phyloP scores from a whole-genome alignment of 1,139 yeast genomes.

The Nadsonia starkeyi-henricii region DNA sequence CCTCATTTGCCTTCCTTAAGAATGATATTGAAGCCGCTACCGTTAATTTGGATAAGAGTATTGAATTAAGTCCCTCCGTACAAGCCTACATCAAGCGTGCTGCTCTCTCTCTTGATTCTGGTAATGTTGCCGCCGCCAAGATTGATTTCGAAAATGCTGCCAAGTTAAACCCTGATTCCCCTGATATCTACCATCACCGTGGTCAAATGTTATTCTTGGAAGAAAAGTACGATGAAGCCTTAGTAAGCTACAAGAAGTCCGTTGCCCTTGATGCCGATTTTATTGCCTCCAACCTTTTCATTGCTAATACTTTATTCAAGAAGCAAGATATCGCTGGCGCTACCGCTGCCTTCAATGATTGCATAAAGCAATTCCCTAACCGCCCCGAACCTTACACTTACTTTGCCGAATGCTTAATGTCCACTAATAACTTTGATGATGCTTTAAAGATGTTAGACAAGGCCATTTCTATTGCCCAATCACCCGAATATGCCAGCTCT shows the following conservation, averaged over 20 bases:
- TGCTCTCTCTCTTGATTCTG: slow-evolving; percentile 65
- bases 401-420: slow-evolving; percentile 86
- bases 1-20: slow-evolving; percentile 73
- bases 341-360: slow-evolving; percentile 55
- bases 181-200: slow-evolving; percentile 85
- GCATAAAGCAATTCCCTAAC: slow-evolving; percentile 68
- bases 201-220: slow-evolving; percentile 85
- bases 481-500: slow-evolving; percentile 30
- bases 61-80: slow-evolving; percentile 59
- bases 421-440: slow-evolving; percentile 54
- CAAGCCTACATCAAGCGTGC: slow-evolving; percentile 79
- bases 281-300: slow-evolving; percentile 58
- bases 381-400: slow-evolving; percentile 89
- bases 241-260: slow-evolving; percentile 62
- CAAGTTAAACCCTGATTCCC: slow-evolving; percentile 50
- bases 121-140: slow-evolving; percentile 44
- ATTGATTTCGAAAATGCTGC: slow-evolving; percentile 64
- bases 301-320: slow-evolving; percentile 7
- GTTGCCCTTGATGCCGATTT: slow-evolving; percentile 61
- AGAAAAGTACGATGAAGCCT: slow-evolving; percentile 62
- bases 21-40: slow-evolving; percentile 54
- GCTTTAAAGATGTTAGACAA: slow-evolving; percentile 79
- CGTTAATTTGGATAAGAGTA: slow-evolving; percentile 46
- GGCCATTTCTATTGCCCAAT: slow-evolving; percentile 69
- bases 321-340: slow-evolving; percentile 29